Percentiles rank a stretch among this genome's conserved stretches.
Conservation (phyloP, 2,329 filamentous ascomycete genomes). For the Aspergillus sp. region DNA sequence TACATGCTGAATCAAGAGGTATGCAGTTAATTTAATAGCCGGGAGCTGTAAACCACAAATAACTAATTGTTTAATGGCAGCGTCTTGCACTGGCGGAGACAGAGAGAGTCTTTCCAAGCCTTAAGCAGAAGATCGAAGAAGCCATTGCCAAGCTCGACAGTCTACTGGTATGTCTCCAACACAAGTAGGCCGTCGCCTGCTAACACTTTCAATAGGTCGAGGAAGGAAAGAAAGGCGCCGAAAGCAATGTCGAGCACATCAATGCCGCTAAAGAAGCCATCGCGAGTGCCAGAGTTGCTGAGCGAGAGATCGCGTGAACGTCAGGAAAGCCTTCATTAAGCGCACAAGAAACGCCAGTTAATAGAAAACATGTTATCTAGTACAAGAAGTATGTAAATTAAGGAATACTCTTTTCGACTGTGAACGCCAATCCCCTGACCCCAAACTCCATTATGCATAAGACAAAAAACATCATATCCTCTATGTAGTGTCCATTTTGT, state of each 20-base stretch:
- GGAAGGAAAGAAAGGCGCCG: constrained; percentile 40
- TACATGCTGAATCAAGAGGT: constrained; percentile 88
- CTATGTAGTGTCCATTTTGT: constrained; percentile 66
- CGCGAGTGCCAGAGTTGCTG: constrained; percentile 37
- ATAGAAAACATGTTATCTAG: background rate
- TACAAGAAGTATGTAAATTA: constrained; percentile 9
- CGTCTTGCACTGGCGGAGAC: constrained; percentile 83
- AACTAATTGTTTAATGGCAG: constrained; percentile 46
- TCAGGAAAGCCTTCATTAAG: background rate
- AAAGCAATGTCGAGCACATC: constrained; percentile 42
- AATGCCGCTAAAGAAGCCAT: constrained; percentile 45
- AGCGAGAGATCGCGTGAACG: constrained; percentile 38
- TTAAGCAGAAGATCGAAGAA: constrained; percentile 69
- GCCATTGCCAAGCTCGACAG: constrained; percentile 73
- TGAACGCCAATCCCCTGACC: constrained; percentile 28
- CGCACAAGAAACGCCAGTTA: background rate
- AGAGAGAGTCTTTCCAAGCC: constrained; percentile 72
- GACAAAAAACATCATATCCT: constrained; percentile 5
- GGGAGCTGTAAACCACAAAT: background rate
- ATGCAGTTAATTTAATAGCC: constrained; percentile 21
- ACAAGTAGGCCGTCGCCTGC: background rate
- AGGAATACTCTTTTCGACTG: constrained; percentile 14
- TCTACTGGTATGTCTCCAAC: constrained; percentile 62
- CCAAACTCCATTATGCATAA: constrained; percentile 26
- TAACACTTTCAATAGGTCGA: constrained; percentile 28